These are phyloP conservation scores for Claviceps humidiphila DNA, from an alignment of 2,329 filamentous ascomycete genomes.

Conservation along the genomic window DNA sequence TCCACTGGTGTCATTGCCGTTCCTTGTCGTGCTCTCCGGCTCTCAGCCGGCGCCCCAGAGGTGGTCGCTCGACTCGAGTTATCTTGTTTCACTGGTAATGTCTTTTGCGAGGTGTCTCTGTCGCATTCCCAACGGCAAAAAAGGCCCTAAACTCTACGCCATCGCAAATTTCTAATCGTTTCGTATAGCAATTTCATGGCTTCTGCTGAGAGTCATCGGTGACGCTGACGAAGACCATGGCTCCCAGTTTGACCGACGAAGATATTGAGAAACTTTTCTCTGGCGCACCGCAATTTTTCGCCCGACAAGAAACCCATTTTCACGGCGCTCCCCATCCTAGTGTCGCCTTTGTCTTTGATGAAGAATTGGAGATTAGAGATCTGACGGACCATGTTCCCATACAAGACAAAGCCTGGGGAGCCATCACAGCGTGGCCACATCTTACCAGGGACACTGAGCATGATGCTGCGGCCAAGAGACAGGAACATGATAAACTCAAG, in stretches of 20 bases:
- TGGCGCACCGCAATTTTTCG: slow-evolving; percentile 61
- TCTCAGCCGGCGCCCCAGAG: not conserved
- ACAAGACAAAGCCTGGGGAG: slow-evolving; percentile 49
- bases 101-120: not conserved
- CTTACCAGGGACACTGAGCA: slow-evolving; percentile 38
- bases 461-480: slow-evolving; percentile 29
- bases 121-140: not conserved
- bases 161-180: not conserved
- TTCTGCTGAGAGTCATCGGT: slow-evolving; percentile 18
- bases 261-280: slow-evolving; percentile 61
- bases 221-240: slow-evolving; percentile 41
- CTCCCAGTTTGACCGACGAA: slow-evolving; percentile 40
- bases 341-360: slow-evolving; percentile 56
- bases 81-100: not conserved
- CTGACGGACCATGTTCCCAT: slow-evolving; percentile 52
- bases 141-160: not conserved
- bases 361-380: slow-evolving; percentile 46
- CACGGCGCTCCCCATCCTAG: slow-evolving; percentile 47
- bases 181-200: slow-evolving; percentile 1
- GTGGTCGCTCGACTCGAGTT: not conserved
- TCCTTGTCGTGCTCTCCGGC: not conserved
- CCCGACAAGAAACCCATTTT: slow-evolving; percentile 45
- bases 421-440: slow-evolving; percentile 49
- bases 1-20: not conserved
- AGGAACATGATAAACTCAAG: slow-evolving; percentile 30